These are phyloP conservation scores for Sugiyamaella valdiviana DNA, from an alignment of 805 yeast species.

Conservation along the genomic window DNA sequence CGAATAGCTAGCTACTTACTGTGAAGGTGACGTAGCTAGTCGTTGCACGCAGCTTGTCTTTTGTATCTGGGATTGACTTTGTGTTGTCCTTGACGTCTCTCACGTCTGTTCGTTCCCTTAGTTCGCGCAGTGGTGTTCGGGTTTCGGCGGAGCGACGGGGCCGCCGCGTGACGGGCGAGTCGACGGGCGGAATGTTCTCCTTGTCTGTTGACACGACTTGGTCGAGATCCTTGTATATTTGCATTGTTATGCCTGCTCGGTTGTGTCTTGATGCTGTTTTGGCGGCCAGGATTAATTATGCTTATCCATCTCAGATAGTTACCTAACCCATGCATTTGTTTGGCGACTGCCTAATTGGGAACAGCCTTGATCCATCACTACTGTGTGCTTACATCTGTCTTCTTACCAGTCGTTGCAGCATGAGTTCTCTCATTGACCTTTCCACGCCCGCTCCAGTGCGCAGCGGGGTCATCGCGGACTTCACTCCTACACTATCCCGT, in stretches of 20 bases:
- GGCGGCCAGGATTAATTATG: too few species aligned
- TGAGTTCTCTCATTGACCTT: slow-evolving; percentile 17
- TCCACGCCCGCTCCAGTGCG: slow-evolving; percentile 15
- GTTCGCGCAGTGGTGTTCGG: slow-evolving; percentile 9
- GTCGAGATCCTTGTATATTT: slow-evolving; percentile 2
- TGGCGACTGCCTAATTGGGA: slow-evolving; percentile 3
- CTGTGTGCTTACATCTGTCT: too few species aligned
- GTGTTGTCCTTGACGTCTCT: neutral
- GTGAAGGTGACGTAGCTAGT: neutral
- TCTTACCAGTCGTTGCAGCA: too few species aligned
- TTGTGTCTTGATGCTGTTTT: too few species aligned
- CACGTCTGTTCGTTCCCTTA: neutral
- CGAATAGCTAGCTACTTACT: neutral
- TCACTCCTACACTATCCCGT: slow-evolving; percentile 20
- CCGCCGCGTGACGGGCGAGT: slow-evolving; percentile 14
- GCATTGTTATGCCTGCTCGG: neutral
- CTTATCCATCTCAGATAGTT: too few species aligned
- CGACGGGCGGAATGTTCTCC: slow-evolving; percentile 21
- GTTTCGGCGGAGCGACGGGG: neutral
- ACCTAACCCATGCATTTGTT: neutral
- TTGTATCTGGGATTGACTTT: neutral
- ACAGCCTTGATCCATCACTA: neutral
- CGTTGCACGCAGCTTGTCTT: neutral
- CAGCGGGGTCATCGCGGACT: slow-evolving; percentile 9
- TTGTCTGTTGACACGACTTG: slow-evolving; percentile 11